A percentile compares a stretch with the other conserved stretches of the same genome.
These are phyloP conservation scores for Wickerhamomyces pijperi DNA, from an alignment of 805 yeast species.

Conservation along the genomic window DNA sequence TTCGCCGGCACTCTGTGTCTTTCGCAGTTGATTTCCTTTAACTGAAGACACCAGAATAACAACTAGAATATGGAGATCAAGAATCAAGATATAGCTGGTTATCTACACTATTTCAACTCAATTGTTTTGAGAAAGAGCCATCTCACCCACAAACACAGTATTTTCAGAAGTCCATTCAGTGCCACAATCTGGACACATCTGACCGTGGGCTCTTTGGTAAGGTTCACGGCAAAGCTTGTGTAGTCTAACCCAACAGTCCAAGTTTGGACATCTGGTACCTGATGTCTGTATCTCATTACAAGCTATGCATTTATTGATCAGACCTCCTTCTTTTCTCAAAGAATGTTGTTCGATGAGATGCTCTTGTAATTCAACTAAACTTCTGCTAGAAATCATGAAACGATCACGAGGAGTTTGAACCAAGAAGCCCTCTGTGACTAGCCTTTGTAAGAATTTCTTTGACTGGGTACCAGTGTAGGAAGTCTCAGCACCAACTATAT, in stretches of 20 bases:
- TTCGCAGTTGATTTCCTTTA: too few relatives aligned
- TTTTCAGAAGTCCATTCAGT: too few relatives aligned
- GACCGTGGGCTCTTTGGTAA: constrained; percentile 23
- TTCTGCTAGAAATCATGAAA: constrained; percentile 27
- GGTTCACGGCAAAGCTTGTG: constrained; percentile 37
- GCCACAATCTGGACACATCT: constrained; percentile 22
- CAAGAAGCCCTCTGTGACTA: constrained; percentile 47
- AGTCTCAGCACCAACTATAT: constrained; percentile 14
- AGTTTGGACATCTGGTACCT: constrained; percentile 32
- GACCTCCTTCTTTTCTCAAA: constrained; percentile 21
- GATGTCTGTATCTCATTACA: constrained; percentile 43
- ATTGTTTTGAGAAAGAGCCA: too few relatives aligned
- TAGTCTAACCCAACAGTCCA: constrained; percentile 27
- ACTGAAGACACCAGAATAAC: too few relatives aligned
- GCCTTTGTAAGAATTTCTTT: constrained; percentile 24
- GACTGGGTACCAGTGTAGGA: constrained; percentile 26
- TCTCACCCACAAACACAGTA: too few relatives aligned
- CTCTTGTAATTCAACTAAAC: constrained; percentile 35
- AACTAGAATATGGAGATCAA: too few relatives aligned
- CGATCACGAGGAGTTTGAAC: constrained; percentile 22
- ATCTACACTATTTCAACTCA: too few relatives aligned
- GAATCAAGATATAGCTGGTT: too few relatives aligned
- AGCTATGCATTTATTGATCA: constrained; percentile 31
- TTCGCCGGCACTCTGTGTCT: too few relatives aligned
- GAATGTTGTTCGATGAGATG: constrained; percentile 35